Evolutionary conservation across 2,329 filamentous ascomycete genomes (phyloP).

Genomic region (Trichophyton simii): DNA sequence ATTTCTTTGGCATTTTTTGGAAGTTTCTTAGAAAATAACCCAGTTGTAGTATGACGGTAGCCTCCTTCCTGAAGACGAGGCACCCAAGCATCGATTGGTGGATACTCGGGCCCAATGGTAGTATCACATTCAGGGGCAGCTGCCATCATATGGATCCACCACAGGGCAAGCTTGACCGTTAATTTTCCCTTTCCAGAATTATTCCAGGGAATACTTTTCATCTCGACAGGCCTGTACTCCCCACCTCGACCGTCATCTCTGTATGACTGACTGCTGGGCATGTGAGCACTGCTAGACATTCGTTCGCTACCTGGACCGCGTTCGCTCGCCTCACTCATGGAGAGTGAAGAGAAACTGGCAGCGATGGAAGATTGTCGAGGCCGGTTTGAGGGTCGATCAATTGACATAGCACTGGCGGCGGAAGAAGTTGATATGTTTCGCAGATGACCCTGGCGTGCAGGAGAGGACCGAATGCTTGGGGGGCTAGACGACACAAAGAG

Average conservation of each 20-base stretch:
- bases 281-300: not conserved
- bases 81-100: slow-evolving; percentile 5
- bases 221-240: slow-evolving; percentile 8
- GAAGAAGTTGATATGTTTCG: not conserved
- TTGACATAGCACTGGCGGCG: not conserved
- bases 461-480: not conserved
- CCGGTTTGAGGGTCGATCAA: not conserved
- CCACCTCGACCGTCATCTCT: not conserved
- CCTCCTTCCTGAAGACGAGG: not conserved
- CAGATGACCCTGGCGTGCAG: not conserved
- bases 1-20: not conserved
- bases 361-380: not conserved
- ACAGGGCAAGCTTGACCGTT: slow-evolving; percentile 10
- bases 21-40: not conserved
- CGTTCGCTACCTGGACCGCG: not conserved
- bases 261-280: not conserved
- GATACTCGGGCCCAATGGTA: slow-evolving; percentile 1
- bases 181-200: slow-evolving; percentile 5
- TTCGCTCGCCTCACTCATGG: not conserved
- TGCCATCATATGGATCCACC: slow-evolving; percentile 13
- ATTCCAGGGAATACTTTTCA: slow-evolving; percentile 10
- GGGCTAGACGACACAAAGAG: not conserved
- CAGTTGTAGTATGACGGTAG: not conserved
- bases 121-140: slow-evolving; percentile 7
- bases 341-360: not conserved